Evolutionary conservation across 306 rosid species (phyloP), one percentile per base, ranked within the genome.

Genomic region (Cucurbita pepo): DNA sequence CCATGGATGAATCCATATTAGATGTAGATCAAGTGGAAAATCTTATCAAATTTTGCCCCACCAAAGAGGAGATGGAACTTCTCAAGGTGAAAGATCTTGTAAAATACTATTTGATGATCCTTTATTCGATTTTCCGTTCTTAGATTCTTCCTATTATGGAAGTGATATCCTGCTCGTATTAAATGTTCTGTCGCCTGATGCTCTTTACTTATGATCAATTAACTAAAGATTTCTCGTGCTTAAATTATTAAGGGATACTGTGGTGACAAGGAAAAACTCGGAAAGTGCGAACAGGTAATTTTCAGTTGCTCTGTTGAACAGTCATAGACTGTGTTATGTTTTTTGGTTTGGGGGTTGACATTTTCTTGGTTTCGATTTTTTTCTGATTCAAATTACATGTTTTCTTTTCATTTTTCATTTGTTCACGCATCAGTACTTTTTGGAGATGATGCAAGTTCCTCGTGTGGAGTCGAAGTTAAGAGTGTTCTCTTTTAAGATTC

Each of bases 381-480:
- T 50, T 30, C 44, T 15, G 47, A 61, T 61, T 30, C 22, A 37
- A 6, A 30, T 69, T 25, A 47, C 73, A 3, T 16, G 44, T 51
- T 8, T 62, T 15, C 13, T 44, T 21, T 1, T 72, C 60, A 71
- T 36, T 57, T 69, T 52, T 54, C 72, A 72, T 56, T 69, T 54
- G 51, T 56, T 36, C 30, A 54, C 84, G 34, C 34, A 66, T 79
- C 89, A 95, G 99, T 91, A 54, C 77, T 89, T 95, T 82, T 71
- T 95, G 87, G 99, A 95, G 90, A 83, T 82, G 82, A 89, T 95
- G 99, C 91, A 89, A 85, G 99, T 95, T 61, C 99, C 97, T 63
- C 88, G 99, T 75, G 99, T 95, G 86, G 97, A 95, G 85, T 88
- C 97, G 76, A 95, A 95, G 77, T 78, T 95, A 80, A 85, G 91